Evolutionary conservation across 306 rosid genomes (phyloP), one percentile per base, ranked within the genome.

Genomic region (Lotus japonicus): DNA sequence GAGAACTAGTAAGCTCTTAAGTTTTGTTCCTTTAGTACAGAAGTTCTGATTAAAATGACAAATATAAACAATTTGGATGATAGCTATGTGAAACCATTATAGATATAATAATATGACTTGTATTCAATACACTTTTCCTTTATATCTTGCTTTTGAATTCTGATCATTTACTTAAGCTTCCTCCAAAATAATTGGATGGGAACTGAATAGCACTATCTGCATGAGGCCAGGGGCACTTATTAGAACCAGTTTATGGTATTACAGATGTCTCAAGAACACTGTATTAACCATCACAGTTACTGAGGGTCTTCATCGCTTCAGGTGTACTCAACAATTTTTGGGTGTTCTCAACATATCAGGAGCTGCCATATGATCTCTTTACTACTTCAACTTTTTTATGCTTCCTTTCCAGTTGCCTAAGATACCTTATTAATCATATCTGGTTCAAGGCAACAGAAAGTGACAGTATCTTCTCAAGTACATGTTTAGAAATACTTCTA

Each of bases 181-280:
- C 73, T 16, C 26, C 44, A 64, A 46, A 43, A 13, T 78, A 77
- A 86, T 86, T 82, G 89, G 87, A 71, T 73, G 71, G 58, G 81
- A 80, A 82, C 80, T 82, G 77, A 71, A 70, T 42, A 76, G 69
- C 79, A 75, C 84, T 53, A 70, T 33, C 43, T 57, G 36, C 82
- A 82, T 48, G 77, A 71, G 52, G 80, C 56, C 58, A 66, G 39
- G 26, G 52, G 39, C 79, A 74, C 68, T 79, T 39, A 68, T 63
- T 14, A 56, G 72, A 77, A 69, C 17, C 14, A 73, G 77, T 64
- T 81, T 68, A 75, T 77, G 76, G 71, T 62, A 39, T 80, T 73
- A 83, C 82, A 83, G 71, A 77, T 76, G 81, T 74, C 74, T 74
- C 42, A 66, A 72, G 0, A 66, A 54, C 77, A 67, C 75, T 69